Evolutionary conservation across 1,284 basidiomycete species (phyloP).

Genomic region (Irpex rosettiformis): DNA sequence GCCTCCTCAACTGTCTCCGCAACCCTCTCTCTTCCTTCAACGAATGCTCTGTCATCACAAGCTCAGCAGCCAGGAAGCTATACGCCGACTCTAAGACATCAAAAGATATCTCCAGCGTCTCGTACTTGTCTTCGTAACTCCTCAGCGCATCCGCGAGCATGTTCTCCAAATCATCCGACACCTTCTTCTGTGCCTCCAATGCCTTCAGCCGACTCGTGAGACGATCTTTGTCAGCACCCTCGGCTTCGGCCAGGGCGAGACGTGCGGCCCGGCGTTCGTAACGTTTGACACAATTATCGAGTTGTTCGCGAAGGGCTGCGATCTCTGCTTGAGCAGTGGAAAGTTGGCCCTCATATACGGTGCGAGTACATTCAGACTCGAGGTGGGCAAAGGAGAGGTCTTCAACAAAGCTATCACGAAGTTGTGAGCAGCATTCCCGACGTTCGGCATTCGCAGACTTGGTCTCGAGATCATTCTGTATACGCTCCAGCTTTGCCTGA

Average conservation of each 20-base stretch:
- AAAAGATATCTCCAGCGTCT: constrained; percentile 15
- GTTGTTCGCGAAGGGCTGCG: not conserved
- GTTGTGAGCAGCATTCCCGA: not conserved
- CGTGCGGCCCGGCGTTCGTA: constrained; percentile 6
- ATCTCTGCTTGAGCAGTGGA: constrained; percentile 5
- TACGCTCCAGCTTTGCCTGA: constrained; percentile 8
- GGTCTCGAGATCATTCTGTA: not conserved
- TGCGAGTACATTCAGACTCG: constrained; percentile 8
- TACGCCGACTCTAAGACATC: constrained; percentile 14
- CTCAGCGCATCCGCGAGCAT: constrained; percentile 9
- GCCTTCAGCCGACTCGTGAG: constrained; percentile 5
- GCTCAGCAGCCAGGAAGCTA: constrained; percentile 12
- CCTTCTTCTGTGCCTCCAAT: constrained; percentile 8
- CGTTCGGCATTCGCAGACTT: constrained; percentile 7
- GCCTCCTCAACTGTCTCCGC: not conserved
- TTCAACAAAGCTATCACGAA: constrained; percentile 5
- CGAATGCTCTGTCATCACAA: constrained; percentile 8
- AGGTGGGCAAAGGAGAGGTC: constrained; percentile 12
- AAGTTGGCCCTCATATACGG: constrained; percentile 9
- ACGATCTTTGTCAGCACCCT: not conserved
- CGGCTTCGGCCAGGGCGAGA: not conserved
- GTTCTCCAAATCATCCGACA: constrained; percentile 9
- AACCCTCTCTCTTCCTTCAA: not conserved
- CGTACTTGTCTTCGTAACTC: constrained; percentile 10
- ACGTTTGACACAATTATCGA: constrained; percentile 5